Conservation (phyloP, 1,284 basidiomycete genomes). For the Apiotrichum sp. region DNA sequence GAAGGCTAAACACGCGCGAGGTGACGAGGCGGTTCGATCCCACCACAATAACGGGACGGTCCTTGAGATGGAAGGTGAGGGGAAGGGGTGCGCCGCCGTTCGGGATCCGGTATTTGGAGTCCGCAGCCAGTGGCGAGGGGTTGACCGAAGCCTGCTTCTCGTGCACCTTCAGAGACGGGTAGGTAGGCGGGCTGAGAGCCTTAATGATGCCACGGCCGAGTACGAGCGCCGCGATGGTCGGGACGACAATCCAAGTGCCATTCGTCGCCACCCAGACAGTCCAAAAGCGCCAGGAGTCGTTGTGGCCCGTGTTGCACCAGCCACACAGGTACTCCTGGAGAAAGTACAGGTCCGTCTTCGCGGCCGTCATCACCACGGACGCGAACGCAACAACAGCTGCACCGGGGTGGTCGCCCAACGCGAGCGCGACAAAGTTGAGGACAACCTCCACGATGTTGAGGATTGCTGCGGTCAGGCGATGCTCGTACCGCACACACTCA, state of each 20-base stretch:
- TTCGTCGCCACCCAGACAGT: slow-evolving; percentile 70
- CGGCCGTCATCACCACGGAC: slow-evolving; percentile 66
- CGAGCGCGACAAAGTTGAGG: slow-evolving; percentile 69
- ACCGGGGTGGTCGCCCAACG: slow-evolving; percentile 53
- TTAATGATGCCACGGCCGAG: slow-evolving; percentile 29
- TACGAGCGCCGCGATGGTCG: slow-evolving; percentile 27
- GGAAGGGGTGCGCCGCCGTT: slow-evolving; percentile 64
- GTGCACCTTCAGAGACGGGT: not conserved
- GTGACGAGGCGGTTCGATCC: slow-evolving; percentile 74
- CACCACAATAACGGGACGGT: slow-evolving; percentile 60
- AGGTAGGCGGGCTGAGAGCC: slow-evolving; percentile 12
- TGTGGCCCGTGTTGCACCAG: slow-evolving; percentile 69
- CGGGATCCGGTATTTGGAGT: slow-evolving; percentile 33
- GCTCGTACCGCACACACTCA: slow-evolving; percentile 39
- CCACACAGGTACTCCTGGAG: slow-evolving; percentile 52
- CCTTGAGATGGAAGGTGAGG: slow-evolving; percentile 61
- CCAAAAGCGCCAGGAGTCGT: slow-evolving; percentile 53
- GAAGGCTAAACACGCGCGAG: slow-evolving; percentile 67
- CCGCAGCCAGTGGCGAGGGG: not conserved
- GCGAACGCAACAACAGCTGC: slow-evolving; percentile 66
- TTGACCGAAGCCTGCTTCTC: too few species aligned
- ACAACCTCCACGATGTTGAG: slow-evolving; percentile 74
- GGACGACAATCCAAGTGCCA: slow-evolving; percentile 48
- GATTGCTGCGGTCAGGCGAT: slow-evolving; percentile 53
- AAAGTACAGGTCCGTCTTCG: slow-evolving; percentile 80